phyloP scores from a whole-genome alignment of 1,284 basidiomycete genomes.

The Trametes sp. region DNA sequence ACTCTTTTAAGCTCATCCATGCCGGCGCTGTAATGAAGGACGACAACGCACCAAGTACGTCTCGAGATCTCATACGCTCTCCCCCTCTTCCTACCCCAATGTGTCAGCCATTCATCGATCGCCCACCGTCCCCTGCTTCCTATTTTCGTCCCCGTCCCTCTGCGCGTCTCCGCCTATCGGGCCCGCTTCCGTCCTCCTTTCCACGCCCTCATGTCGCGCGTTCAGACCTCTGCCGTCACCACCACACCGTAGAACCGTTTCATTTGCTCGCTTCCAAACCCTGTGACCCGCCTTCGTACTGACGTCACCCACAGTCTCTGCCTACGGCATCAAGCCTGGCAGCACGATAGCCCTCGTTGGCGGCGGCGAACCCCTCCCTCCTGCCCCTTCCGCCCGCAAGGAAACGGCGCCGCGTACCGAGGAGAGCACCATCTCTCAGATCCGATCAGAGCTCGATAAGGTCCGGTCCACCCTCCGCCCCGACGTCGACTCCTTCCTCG shows the following conservation, averaged over 20 bases:
- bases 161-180: slow-evolving; percentile 24
- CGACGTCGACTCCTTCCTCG: slow-evolving; percentile 63
- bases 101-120: slow-evolving; percentile 21
- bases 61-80: slow-evolving; percentile 2
- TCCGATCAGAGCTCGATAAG: slow-evolving; percentile 63
- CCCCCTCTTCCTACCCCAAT: slow-evolving; percentile 7
- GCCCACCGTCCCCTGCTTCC: slow-evolving; percentile 9
- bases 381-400: slow-evolving; percentile 35
- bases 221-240: slow-evolving; percentile 26
- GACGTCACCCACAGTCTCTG: slow-evolving; percentile 56
- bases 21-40: slow-evolving; percentile 84
- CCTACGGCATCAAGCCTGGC: slow-evolving; percentile 66
- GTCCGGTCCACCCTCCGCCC: slow-evolving; percentile 63
- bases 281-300: slow-evolving; percentile 15
- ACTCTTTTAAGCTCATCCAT: slow-evolving; percentile 81
- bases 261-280: slow-evolving; percentile 7
- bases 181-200: slow-evolving; percentile 23
- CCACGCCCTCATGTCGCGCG: slow-evolving; percentile 18
- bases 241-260: slow-evolving; percentile 9
- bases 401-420: slow-evolving; percentile 51
- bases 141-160: neutral
- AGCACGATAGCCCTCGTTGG: slow-evolving; percentile 72
- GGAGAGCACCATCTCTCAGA: slow-evolving; percentile 58
- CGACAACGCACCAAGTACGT: slow-evolving; percentile 70
- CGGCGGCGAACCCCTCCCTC: slow-evolving; percentile 41